A percentile compares a stretch with the other conserved stretches of the same genome.
Conservation (phyloP, 305 asterid genomes). For the Solanum hybrid region DNA sequence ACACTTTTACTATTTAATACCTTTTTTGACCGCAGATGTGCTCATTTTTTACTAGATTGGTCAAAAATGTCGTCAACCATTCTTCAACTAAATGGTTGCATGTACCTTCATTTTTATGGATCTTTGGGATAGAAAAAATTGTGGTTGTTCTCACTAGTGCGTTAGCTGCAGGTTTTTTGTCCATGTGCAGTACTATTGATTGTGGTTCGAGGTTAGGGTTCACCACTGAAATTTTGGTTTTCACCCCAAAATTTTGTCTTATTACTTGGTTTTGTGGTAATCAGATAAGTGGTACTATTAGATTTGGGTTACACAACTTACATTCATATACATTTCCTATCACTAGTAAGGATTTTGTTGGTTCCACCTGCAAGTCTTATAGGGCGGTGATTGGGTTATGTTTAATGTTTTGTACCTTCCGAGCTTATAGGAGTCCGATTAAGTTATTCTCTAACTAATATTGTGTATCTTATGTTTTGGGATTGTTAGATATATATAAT, state of each 20-base stretch:
- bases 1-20: not conserved
- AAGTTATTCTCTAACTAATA: not conserved
- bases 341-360: not conserved
- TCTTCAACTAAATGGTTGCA: not conserved
- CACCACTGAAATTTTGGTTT: too few species aligned
- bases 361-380: not conserved
- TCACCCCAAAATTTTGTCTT: too few species aligned
- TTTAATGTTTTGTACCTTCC: not conserved
- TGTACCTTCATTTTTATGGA: too few species aligned
- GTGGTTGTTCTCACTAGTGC: too few species aligned
- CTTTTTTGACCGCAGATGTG: too few species aligned
- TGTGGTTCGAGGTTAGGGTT: too few species aligned
- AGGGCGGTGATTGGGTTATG: not conserved
- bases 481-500: too few species aligned
- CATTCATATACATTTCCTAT: not conserved
- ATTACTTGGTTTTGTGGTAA: too few species aligned
- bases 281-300: not conserved
- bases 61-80: not conserved
- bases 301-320: not conserved
- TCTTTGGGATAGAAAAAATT: too few species aligned
- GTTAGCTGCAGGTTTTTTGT: too few species aligned
- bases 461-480: not conserved
- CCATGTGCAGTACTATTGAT: too few species aligned
- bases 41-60: not conserved
- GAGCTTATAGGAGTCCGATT: not conserved